Conservation (phyloP, 768 basidiomycete species). For the Cystofilobasidium bisporidii region DNA sequence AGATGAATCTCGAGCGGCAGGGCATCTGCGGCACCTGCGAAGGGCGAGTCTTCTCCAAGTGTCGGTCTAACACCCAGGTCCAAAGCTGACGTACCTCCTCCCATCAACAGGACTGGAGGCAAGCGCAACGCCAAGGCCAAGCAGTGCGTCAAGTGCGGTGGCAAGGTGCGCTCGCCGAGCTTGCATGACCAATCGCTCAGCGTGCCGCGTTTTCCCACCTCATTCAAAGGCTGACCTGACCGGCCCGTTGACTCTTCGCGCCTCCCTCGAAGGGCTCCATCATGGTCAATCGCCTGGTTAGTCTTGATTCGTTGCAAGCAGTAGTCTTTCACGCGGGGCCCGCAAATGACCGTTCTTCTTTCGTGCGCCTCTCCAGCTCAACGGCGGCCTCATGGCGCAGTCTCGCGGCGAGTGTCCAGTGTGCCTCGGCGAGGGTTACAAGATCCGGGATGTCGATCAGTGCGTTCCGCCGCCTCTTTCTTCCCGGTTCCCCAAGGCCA, state of each 20-base stretch:
- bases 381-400: slow-evolving; percentile 38
- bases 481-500: not conserved
- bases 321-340: not conserved
- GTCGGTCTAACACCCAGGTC: not conserved
- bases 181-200: no score
- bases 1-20: slow-evolving; percentile 67
- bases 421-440: slow-evolving; percentile 44
- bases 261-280: slow-evolving; percentile 28
- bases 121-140: slow-evolving; percentile 75
- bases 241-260: no score
- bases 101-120: slow-evolving; percentile 57
- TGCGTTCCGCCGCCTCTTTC: slow-evolving; percentile 38
- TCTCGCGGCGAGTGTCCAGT: slow-evolving; percentile 38
- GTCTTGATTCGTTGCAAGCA: no score
- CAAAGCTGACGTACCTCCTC: slow-evolving; percentile 7
- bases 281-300: slow-evolving; percentile 38
- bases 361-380: slow-evolving; percentile 5
- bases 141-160: slow-evolving; percentile 67
- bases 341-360: not conserved
- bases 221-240: no score
- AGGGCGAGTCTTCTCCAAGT: no score
- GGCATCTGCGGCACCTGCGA: slow-evolving; percentile 66
- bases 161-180: slow-evolving; percentile 49
- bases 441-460: slow-evolving; percentile 75
- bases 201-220: no score